Evolutionary conservation across 2,329 filamentous ascomycete species (phyloP), one percentile per base, ranked within the genome.

Genomic region (Alternaria tenuissima): DNA sequence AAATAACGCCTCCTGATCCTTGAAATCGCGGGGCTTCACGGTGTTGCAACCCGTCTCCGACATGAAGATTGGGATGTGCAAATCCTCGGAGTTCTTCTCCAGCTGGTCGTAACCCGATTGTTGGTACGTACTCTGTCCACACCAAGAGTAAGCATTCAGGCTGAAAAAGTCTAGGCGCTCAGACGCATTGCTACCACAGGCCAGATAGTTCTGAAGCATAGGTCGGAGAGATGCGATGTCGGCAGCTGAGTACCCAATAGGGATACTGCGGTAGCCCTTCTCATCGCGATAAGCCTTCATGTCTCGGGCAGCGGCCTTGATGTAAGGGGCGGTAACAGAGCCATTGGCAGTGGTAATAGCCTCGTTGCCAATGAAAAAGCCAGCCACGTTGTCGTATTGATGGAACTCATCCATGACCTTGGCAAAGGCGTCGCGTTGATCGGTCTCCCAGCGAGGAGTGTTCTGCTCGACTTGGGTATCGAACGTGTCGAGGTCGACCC

Each of bases 41-140:
- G 81, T 84, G 75, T 91, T 94, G 84, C 93, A 96, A 59, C 93
- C 93, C 3, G 92, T 95, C 80, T 96, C 93, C 34, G 91, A 94
- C 80, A 96, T 66, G 66, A 76, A 78, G 61, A 78, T 78, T 52
- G 76, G 93, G n/a, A 96, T 88, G 47, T 88, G 89, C 34, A 85
- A 84, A 3, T 90, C 87, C 38, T 85, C 84, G 6, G 91, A 88
- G 65, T 90, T 88, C 54, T 83, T 78, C 76, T 93, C 85, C 28
- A 96, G 86, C 63, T 83, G 82, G 47, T 82, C 74, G 80, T 96
- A 96, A 58, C 91, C 92, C 3, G 92, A 88, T 18, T 74, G 81
- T 26, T 81, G 66, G 79, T 88, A 93, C 34, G 78, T 76, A 39
- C 68, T 72, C 22, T 76, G 64, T 34, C 82, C 82, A 62, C 81